Evolutionary conservation across 768 basidiomycete genomes (phyloP), one percentile per base, ranked within the genome.

Genomic region (Crassisporium funariophilum): DNA sequence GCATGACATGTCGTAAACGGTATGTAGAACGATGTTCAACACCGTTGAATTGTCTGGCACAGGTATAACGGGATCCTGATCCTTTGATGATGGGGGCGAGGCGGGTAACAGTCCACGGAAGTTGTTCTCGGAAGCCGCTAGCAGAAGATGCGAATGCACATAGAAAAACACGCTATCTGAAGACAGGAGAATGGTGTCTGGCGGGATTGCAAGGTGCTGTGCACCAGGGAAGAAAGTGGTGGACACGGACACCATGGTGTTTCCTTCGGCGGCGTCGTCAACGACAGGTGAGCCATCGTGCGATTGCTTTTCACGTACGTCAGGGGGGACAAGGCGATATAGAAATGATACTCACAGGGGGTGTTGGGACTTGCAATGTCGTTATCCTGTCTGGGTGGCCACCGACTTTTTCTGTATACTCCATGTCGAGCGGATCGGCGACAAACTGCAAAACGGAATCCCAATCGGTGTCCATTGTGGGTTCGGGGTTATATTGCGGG

Each of bases 91-190:
- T 22, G 72, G 62, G 21, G 70, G 52, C 1, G 73, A 57, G 4
- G 69, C 50, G 2, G 84, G 77, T 15, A 93, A 66, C 33, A 82
- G 74, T 4, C 74, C 69, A 36, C 77, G 74, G 66, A 91, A 91
- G 10, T 64, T 67, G 52, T 90, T 92, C 23, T 70, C 66, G 10
- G 91, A 92, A 9, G 72, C 75, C 2, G 66, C 58, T 24, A 86
- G 72, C 34, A 92, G 69, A 41, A 80, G 56, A 34, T 79, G 69
- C 0, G 74, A 69, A 62, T 91, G 88, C 5, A 84, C 84, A 58
- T 91, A 91, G 75, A 93, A 93, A 66, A 90, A 89, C 31, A 93
- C 88, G 13, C 78, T 76, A 58, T 93, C 91, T 21, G 81, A 75
- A 2, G 88, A 83, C 44, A 90, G 68, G 40, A 90, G 67, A 54